Base-by-base conservation (phyloP, 1,284 basidiomycete genomes). In the Hemileia vastatrix region DNA sequence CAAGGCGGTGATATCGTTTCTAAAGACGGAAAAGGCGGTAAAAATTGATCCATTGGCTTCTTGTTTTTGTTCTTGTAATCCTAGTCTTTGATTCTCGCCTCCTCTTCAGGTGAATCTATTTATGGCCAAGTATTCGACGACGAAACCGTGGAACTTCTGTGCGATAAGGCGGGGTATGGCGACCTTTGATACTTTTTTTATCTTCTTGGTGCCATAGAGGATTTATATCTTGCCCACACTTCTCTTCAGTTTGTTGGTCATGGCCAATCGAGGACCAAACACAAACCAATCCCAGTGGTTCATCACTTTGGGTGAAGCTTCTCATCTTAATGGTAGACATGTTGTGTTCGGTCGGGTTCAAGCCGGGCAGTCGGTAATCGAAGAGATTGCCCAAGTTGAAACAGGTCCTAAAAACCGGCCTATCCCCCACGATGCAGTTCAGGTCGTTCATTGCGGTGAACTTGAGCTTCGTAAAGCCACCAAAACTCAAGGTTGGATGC, bases 271-370 rank as follows among this genome's bases (percentile, higher is more conserved):
- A 44, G 58, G 58, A 19, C 58, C 58, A 1, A 52, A 60, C 27
- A 60, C 58, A 23, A 60, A 60, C 40, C 58, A 60, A 44, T 60
- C 58, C 8, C 58, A 60, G 27, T 60, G 49, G 49, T 60, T 60
- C 44, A 54, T 60, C 51, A 60, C 58, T 15, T 27, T 60, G n/a
- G 33, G 49, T 6, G 23, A 49, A 9, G 58, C 50, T 19, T 49
- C 52, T 4, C 58, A 60, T 53, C 58, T 60, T n/a, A 60, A 51
- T 27, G 58, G 50, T 19, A 60, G 54, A 19, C 58, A 60, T 45
- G 58, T 60, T 13, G 58, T 60, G 13, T 60, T 60, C 21, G 58
- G 58, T 6, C 58, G 58, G 24, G 58, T 60, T 27, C 58, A 60
- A 45, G 43, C 50, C 40, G 58, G 58, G 11, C 54, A 53, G 18